Evolutionary conservation across 2,329 filamentous ascomycete species (phyloP), one percentile per base, ranked within the genome.

Genomic region (Hortaea sp.): DNA sequence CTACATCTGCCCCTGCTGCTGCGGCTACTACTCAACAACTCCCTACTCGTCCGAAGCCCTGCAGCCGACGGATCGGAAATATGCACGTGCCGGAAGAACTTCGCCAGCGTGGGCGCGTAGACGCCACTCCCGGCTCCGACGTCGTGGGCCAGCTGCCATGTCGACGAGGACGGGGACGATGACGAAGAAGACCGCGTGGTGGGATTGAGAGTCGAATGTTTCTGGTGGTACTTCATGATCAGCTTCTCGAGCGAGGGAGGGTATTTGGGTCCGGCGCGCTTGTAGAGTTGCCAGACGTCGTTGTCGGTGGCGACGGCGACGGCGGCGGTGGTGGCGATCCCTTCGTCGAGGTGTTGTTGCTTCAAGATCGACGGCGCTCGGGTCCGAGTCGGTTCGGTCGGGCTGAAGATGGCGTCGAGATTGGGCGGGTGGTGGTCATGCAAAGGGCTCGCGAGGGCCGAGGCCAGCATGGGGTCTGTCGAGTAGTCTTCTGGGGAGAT

Each of bases 61-160:
- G 41, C n/a, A 3, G 30, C 6, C 10, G 35, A 35, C 1, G 51
- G 51, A 35, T 53, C 51, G 1, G 51, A 52, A 34, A 53, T 45
- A 40, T 53, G 51, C 12, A 53, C 47, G 35, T 53, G 51, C 20
- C 44, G 27, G 49, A 53, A 53, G 45, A 44, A 51, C n/a, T 37
- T 13, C 20, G 49, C 51, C 9, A 53, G 46, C 3, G 37, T 43
- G 5, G 41, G 37, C 2, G 44, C 38, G 35, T 51, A 53, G 37
- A 53, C 42, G 28, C 51, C 51, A 37, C 49, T 49, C 5, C 51
- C 51, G 3, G 49, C 42, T 10, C 51, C 51, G 10, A 51, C 34
- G 40, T 56, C 52, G 44, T 56, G 53, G 5, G 53, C 53, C 5
- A 56, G 52, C 29, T 51, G 53, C 43, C 51, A 50, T 11, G 52